phyloP scores from a whole-genome alignment of 1,284 basidiomycete species.

The Marasmius sp. region DNA sequence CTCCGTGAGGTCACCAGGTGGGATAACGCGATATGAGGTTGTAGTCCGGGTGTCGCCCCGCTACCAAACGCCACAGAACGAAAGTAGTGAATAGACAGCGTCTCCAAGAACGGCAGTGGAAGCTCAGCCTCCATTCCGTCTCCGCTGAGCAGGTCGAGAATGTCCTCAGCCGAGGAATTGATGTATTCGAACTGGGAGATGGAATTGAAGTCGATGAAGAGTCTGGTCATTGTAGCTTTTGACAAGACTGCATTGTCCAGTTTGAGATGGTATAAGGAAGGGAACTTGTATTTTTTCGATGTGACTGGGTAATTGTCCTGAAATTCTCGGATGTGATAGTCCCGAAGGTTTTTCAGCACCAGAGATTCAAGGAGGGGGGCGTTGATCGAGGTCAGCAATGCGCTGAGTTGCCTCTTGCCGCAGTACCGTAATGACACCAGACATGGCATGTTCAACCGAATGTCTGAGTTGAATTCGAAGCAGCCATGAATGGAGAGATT shows the following conservation, averaged over 20 bases:
- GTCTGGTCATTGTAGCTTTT: not conserved
- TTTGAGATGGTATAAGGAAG: not conserved
- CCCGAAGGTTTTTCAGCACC: not conserved
- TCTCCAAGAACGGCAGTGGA: not conserved
- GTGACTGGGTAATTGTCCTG: not conserved
- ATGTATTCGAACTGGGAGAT: not conserved
- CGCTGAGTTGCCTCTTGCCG: not conserved
- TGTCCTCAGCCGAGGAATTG: not conserved
- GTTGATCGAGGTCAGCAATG: not conserved
- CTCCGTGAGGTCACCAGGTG: not conserved
- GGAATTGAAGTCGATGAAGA: not conserved
- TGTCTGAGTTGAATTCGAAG: not conserved
- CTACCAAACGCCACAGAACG: not conserved
- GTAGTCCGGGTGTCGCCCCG: not conserved
- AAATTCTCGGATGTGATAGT: not conserved
- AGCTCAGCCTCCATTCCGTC: not conserved
- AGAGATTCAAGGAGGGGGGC: not conserved
- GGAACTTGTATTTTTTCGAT: not conserved
- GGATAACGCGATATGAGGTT: not conserved
- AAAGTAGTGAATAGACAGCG: not conserved
- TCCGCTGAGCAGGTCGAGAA: not conserved
- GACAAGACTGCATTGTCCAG: not conserved
- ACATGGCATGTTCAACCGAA: not conserved
- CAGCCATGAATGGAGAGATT: not conserved
- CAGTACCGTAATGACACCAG: not conserved